These are phyloP conservation scores for Candida sp. DNA, from an alignment of 1,139 yeast species.

Conservation along the genomic window DNA sequence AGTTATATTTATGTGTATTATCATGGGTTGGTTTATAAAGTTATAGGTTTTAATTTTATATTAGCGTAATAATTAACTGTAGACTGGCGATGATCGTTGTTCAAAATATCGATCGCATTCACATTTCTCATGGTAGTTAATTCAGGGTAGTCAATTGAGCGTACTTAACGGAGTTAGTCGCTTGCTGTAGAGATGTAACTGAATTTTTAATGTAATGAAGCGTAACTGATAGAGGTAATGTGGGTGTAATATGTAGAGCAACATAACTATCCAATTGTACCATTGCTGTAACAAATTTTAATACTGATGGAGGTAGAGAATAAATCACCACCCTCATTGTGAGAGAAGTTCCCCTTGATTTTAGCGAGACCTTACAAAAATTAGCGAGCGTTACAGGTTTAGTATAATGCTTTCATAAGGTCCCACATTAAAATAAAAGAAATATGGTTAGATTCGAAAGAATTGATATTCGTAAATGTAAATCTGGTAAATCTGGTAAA, in stretches of 20 bases:
- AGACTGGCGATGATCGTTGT: no score
- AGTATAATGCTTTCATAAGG: background rate
- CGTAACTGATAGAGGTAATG: background rate
- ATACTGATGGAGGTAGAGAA: no score
- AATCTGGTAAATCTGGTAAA: no score
- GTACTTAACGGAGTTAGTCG: background rate
- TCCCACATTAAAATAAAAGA: no score
- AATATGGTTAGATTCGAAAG: no score
- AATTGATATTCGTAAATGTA: no score
- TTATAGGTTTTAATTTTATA: background rate
- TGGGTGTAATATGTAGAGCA: background rate
- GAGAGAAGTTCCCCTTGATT: background rate
- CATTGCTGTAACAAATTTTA: background rate
- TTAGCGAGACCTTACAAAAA: background rate
- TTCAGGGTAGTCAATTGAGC: background rate
- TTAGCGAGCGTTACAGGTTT: background rate
- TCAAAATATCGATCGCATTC: no score
- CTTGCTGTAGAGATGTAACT: background rate
- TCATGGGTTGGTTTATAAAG: background rate
- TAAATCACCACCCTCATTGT: no score
- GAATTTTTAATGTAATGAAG: background rate
- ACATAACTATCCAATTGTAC: background rate
- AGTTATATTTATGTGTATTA: no score
- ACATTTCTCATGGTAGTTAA: background rate
- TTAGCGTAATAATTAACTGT: background rate